Evolutionary conservation across 139 green algal species (phyloP).

Genomic region (Chlamydomonas eustigma): DNA sequence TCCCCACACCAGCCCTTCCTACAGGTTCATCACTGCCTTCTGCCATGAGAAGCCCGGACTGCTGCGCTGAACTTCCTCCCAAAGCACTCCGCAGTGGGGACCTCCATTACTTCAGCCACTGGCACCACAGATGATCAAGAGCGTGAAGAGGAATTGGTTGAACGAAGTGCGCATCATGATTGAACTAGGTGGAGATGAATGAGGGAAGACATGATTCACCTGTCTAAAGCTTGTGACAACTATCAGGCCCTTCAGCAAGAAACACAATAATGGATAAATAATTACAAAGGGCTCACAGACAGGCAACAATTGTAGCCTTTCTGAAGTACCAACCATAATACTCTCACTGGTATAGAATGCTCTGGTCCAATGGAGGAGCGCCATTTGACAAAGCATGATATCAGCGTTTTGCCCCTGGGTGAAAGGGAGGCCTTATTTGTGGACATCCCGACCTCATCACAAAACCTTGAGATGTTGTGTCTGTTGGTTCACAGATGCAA

Average conservation of each 20-base stretch:
- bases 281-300: too few relatives aligned
- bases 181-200: slow-evolving; percentile 11
- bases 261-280: too few relatives aligned
- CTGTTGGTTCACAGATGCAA: slow-evolving; percentile 20
- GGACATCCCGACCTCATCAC: slow-evolving; percentile 13
- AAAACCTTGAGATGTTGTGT: slow-evolving; percentile 12
- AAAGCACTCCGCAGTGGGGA: too few relatives aligned
- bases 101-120: background rate
- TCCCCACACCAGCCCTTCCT: too few relatives aligned
- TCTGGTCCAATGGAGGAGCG: background rate
- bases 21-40: too few relatives aligned
- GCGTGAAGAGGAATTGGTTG: slow-evolving; percentile 10
- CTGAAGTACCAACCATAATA: too few relatives aligned
- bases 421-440: slow-evolving; percentile 3
- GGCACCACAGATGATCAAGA: slow-evolving; percentile 20
- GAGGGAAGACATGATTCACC: too few relatives aligned
- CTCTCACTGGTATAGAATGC: background rate
- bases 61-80: too few relatives aligned
- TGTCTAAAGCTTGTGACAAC: too few relatives aligned
- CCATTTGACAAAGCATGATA: background rate
- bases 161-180: slow-evolving; percentile 16
- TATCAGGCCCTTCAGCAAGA: too few relatives aligned
- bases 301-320: too few relatives aligned
- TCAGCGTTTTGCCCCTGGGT: slow-evolving; percentile 18
- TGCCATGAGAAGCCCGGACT: too few relatives aligned